These are phyloP conservation scores for Lycium ferocissimum DNA, from an alignment of 257 asterid species.

Conservation along the genomic window DNA sequence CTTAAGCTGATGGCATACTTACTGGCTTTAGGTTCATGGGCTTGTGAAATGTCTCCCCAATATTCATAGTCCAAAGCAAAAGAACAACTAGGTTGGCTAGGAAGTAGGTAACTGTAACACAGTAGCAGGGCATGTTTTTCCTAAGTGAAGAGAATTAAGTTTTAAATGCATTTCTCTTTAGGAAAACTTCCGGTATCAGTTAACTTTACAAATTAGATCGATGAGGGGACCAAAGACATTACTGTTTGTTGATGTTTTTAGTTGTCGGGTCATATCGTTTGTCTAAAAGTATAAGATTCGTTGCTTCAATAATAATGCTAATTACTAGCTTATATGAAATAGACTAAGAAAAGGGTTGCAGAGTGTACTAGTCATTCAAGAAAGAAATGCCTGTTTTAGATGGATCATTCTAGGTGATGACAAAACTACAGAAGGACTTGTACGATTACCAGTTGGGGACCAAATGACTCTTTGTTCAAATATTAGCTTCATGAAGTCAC, in stretches of 20 bases:
- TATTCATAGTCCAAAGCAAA: not conserved
- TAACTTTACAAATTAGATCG: slow-evolving; percentile 27
- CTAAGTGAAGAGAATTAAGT: no score
- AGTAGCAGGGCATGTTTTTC: not conserved
- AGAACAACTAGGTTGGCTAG: not conserved
- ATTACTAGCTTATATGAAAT: not conserved
- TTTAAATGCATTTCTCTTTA: no score
- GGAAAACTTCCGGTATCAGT: slow-evolving; percentile 30
- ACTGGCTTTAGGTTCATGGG: not conserved
- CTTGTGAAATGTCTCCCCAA: not conserved
- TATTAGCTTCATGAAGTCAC: not conserved
- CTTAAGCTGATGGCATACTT: not conserved
- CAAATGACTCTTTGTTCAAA: slow-evolving; percentile 20
- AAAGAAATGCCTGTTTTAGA: not conserved
- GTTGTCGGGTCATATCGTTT: slow-evolving; percentile 39
- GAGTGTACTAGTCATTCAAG: not conserved
- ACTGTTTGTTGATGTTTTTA: slow-evolving; percentile 47
- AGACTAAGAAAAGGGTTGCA: not conserved
- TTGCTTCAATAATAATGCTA: not conserved
- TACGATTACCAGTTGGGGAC: not conserved
- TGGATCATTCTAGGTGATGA: not conserved
- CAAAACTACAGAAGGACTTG: slow-evolving; percentile 12
- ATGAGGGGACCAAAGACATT: slow-evolving; percentile 60
- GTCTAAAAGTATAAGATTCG: slow-evolving; percentile 32
- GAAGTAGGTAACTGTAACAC: not conserved